Conservation (phyloP, 306 rosid species). For the Prunus mume region DNA sequence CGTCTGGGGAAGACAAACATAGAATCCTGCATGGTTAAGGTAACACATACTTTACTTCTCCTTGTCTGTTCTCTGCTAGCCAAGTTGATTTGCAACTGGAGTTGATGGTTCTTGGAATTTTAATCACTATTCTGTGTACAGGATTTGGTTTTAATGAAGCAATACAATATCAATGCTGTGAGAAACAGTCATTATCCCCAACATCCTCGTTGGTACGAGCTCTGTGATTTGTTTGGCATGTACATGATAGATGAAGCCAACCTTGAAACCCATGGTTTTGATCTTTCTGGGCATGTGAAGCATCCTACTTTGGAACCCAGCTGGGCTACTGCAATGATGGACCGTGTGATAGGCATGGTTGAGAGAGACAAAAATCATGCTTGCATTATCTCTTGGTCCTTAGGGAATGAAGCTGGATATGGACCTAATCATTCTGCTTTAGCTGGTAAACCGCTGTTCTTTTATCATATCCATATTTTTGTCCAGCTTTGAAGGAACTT, state of each 20-base stretch:
- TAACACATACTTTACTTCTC: constrained; percentile 24
- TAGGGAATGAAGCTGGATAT: constrained; percentile 92
- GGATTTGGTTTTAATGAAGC: constrained; percentile 93
- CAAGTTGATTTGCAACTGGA: neutral
- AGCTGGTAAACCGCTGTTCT: constrained; percentile 51
- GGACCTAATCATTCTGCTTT: constrained; percentile 91
- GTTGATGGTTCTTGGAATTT: constrained; percentile 21
- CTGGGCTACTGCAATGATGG: constrained; percentile 94
- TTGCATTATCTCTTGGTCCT: constrained; percentile 84
- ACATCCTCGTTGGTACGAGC: constrained; percentile 96
- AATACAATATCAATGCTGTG: constrained; percentile 87
- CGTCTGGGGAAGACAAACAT: constrained; percentile 88
- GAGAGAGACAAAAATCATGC: constrained; percentile 97
- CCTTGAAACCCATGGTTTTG: constrained; percentile 90
- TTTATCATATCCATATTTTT: neutral
- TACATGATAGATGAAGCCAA: constrained; percentile 99
- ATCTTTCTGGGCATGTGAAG: constrained; percentile 60
- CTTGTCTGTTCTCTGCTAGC: neutral
- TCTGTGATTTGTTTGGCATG: constrained; percentile 91
- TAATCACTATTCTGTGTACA: constrained; percentile 30
- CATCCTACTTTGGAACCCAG: constrained; percentile 86
- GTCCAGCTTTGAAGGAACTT: neutral
- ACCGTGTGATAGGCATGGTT: constrained; percentile 96
- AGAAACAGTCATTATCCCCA: constrained; percentile 99
- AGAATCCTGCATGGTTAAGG: constrained; percentile 95